Evolutionary conservation across 257 asterid species (phyloP).

Genomic region (Solanum lycopersicoides): DNA sequence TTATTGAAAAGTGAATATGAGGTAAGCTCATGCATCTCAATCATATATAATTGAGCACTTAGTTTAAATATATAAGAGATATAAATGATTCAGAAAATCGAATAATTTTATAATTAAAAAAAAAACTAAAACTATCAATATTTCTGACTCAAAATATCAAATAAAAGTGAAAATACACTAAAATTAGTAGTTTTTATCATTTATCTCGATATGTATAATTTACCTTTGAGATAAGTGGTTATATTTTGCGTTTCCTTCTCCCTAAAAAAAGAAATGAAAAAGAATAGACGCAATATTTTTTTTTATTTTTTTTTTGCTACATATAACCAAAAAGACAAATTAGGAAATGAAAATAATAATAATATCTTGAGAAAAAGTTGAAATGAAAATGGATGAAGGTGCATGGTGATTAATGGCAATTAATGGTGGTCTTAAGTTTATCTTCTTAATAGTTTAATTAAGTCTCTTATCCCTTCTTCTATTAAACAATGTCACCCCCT

Average conservation of each 20-base stretch:
- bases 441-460: not conserved
- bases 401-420: not conserved
- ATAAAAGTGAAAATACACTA: not conserved
- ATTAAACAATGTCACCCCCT: not conserved
- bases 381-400: not conserved
- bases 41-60: not conserved
- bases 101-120: not conserved
- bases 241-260: not conserved
- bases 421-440: not conserved
- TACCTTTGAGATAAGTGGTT: not conserved
- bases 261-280: not conserved
- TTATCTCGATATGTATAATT: not conserved
- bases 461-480: not conserved
- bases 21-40: not conserved
- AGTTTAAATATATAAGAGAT: not conserved
- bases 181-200: not conserved
- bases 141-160: not conserved
- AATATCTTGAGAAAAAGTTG: not conserved
- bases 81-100: not conserved
- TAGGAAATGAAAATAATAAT: not conserved
- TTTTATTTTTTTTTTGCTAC: not conserved
- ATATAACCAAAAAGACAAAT: not conserved
- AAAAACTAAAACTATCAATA: accelerated
- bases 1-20: not conserved
- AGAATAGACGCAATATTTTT: not conserved